phyloP scores from a whole-genome alignment of 2,329 filamentous ascomycete genomes.

The Trichoderma sp. region DNA sequence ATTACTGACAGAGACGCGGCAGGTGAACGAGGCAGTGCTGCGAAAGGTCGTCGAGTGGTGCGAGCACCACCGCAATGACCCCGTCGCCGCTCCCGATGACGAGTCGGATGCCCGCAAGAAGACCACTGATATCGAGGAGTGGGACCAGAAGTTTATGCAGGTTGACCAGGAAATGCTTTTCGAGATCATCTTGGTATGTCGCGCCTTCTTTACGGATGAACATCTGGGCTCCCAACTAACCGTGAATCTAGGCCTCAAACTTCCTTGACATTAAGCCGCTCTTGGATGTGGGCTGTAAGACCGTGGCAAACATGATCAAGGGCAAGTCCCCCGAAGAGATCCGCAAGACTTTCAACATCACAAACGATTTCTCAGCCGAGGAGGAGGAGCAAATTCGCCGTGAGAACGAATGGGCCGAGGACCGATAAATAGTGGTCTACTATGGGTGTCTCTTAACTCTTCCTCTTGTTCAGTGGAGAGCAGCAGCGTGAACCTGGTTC shows the following conservation, averaged over 20 bases:
- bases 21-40: slow-evolving; percentile 90
- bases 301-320: slow-evolving; percentile 99
- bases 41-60: slow-evolving; percentile 99
- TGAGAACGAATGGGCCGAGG: slow-evolving; percentile 90
- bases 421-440: slow-evolving; percentile 53
- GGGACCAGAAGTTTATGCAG: slow-evolving; percentile 99
- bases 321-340: slow-evolving; percentile 99
- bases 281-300: slow-evolving; percentile 98
- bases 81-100: slow-evolving; percentile 76
- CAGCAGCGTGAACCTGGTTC: neutral
- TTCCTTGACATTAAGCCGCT: slow-evolving; percentile 99
- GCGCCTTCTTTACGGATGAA: neutral
- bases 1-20: slow-evolving; percentile 17
- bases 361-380: slow-evolving; percentile 98
- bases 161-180: slow-evolving; percentile 99
- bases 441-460: neutral
- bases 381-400: slow-evolving; percentile 97
- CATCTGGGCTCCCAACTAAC: slow-evolving; percentile 25
- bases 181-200: slow-evolving; percentile 89
- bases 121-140: slow-evolving; percentile 98
- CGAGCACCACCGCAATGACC: slow-evolving; percentile 88
- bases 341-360: slow-evolving; percentile 99
- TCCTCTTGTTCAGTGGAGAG: neutral
- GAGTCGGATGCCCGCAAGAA: slow-evolving; percentile 95
- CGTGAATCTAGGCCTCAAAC: slow-evolving; percentile 72